Evolutionary conservation across 2,329 filamentous ascomycete genomes (phyloP), one percentile per base, ranked within the genome.

Genomic region (Rutstroemia sp.): DNA sequence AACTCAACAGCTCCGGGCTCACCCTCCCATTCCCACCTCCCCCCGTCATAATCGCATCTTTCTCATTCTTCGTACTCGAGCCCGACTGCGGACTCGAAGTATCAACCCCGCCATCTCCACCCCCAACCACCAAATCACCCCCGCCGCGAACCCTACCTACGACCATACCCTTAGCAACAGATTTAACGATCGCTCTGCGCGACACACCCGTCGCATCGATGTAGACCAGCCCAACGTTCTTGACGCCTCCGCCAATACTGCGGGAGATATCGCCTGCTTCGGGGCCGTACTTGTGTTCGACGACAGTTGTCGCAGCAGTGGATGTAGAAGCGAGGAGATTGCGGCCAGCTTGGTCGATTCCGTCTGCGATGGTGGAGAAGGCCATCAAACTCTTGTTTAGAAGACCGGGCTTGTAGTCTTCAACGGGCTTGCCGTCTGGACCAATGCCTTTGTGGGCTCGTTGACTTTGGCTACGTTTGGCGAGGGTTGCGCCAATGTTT

Each of bases 311-410:
- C 23, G 92, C 87, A n/a, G 92, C 91, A 1, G 80, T 78, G 3
- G 89, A 87, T 2, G 87, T 83, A 9, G 86, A 85, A 4, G 80
- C 82, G 30, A 99, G 78, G 30, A 99, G 75, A 60, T 83, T 88
- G 53, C 87, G 86, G 1, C 90, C 88, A 1, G 89, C 88, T 64
- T 95, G 87, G 63, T 96, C 92, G 57, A 97, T 88, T 39, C 94
- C 94, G 67, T 99, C 94, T 23, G 91, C 89, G 46, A 99, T 83
- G 0, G 94, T 99, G 40, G 88, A 90, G 71, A 97, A 97, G 0
- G 94, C 94, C 76, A 99, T 97, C 75, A 99, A 77, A 60, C 86
- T 91, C 78, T 96, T 96, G 75, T 99, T 99, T 63, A 99, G 74
- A 30, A 99, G 75, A 5, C 94, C 92, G 0, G 94, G 92, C 73